Evolutionary conservation across 192 early-diverging fungal genomes (phyloP), one percentile per base, ranked within the genome.

Genomic region (Coemansia sp.): DNA sequence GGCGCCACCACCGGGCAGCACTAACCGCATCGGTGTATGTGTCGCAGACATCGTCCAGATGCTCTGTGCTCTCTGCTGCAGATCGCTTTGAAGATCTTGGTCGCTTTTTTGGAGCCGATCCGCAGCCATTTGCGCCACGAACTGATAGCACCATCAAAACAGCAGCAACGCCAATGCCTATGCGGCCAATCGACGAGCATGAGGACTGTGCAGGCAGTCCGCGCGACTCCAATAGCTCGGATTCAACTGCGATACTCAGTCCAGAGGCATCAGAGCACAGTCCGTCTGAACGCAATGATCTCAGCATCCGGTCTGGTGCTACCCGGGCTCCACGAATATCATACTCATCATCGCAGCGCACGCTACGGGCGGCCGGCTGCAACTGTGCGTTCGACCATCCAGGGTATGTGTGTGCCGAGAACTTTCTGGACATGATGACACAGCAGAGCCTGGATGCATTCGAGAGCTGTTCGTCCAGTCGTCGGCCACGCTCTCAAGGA

Each of bases 401-500:
- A 40, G 59, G 19, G 19, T 60, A 48, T 44, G 38, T 49, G 38
- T 42, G 51, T 44, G 31, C 58, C 25, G 59, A 72, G 23, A 25
- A 53, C 37, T 40, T 60, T 34, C 19, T 64, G 28, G 59, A 31
- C 0, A 50, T 40, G 28, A 11, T 65, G 51, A 40, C 60, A 23
- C 23, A 20, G 28, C 42, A 50, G 38, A 64, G 46, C 3, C 14
- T 56, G 21, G 68, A 63, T 55, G 60, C 65, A 20, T 31, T 64
- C 22, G 68, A 70, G 37, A 36, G 47, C 48, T 53, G 48, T 15
- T 37, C 44, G 28, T 31, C 40, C 17, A 54, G 25, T 17, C 69
- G 66, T 5, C 65, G 75, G 28, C 69, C 65, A 31, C 47, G 62
- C 47, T 78, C 75, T 15, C 69, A 68, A 58, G 61, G 68, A 36